A percentile compares a stretch with the other conserved stretches of the same genome.
Conservation (phyloP, 805 yeast species). For the Saccharomyces eubayanus region DNA sequence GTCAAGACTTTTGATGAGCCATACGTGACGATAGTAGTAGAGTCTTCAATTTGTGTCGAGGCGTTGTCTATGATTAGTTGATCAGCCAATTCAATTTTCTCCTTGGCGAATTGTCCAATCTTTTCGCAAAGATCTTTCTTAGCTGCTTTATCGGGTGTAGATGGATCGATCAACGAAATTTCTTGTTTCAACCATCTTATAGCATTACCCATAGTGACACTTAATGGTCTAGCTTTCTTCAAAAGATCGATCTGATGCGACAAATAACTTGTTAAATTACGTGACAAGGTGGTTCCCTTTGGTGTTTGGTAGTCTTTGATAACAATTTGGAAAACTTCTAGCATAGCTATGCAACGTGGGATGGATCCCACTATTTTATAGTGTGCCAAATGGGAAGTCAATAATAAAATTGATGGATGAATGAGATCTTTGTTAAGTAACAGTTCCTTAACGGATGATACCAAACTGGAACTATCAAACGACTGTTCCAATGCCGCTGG, state of each 20-base stretch:
- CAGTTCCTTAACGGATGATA: conserved; percentile 28
- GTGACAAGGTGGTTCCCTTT: conserved; percentile 69
- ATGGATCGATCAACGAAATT: conserved; percentile 74
- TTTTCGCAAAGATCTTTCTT: conserved; percentile 52
- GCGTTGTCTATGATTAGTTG: conserved; percentile 76
- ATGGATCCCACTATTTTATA: conserved; percentile 86
- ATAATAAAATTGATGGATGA: conserved; percentile 75
- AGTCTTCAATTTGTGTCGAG: conserved; percentile 62
- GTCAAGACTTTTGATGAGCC: conserved; percentile 82
- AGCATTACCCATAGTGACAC: conserved; percentile 95
- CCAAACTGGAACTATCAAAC: conserved; percentile 22
- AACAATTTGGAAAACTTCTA: conserved; percentile 73
- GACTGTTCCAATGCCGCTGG: conserved; percentile 36
- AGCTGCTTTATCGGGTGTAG: conserved; percentile 49
- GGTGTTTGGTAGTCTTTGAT: conserved; percentile 80
- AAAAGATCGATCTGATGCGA: conserved; percentile 89
- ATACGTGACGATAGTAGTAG: conserved; percentile 74
- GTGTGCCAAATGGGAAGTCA: conserved; percentile 73
- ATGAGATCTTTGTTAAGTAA: conserved; percentile 43
- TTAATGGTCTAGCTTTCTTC: conserved; percentile 82
- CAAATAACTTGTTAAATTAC: conserved; percentile 81
- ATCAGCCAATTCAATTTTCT: conserved; percentile 77
- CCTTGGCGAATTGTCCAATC: conserved; percentile 75
- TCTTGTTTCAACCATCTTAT: conserved; percentile 96
- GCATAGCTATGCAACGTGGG: conserved; percentile 75